These are phyloP conservation scores for Malassezia furfur DNA, from an alignment of 1,284 basidiomycete species.

Conservation along the genomic window DNA sequence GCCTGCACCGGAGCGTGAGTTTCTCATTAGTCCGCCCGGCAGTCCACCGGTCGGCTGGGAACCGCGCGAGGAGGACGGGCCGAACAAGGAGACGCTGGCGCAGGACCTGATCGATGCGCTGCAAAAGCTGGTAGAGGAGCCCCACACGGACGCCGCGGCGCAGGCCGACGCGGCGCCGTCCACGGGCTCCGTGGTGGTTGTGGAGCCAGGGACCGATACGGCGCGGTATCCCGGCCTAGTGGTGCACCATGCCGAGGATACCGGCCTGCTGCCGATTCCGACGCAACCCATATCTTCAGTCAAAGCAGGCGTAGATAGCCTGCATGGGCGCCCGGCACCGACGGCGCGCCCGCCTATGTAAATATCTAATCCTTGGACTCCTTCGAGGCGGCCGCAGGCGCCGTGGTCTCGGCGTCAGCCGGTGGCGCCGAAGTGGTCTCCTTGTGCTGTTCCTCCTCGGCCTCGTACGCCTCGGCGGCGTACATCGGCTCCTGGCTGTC, in stretches of 20 bases:
- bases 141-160: not conserved
- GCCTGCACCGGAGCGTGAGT: conserved; percentile 52
- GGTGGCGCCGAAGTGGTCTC: not conserved
- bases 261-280: not conserved
- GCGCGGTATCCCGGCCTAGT: not conserved
- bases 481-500: conserved; percentile 6
- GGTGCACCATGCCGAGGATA: not conserved
- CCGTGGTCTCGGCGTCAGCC: not conserved
- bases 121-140: conserved; percentile 19
- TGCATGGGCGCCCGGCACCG: not conserved
- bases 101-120: conserved; percentile 64
- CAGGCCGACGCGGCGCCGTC: not conserved
- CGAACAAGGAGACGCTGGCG: conserved; percentile 74
- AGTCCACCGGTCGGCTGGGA: conserved; percentile 97
- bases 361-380: not conserved
- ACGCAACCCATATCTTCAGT: not conserved
- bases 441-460: not conserved
- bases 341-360: conserved; percentile 10
- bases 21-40: conserved; percentile 95
- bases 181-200: not conserved
- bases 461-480: not conserved
- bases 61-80: conserved; percentile 78
- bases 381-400: not conserved
- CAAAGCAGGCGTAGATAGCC: conserved; percentile 6
- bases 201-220: not conserved